Evolutionary conservation across 257 asterid species (phyloP).

Genomic region (Misopates orontium): DNA sequence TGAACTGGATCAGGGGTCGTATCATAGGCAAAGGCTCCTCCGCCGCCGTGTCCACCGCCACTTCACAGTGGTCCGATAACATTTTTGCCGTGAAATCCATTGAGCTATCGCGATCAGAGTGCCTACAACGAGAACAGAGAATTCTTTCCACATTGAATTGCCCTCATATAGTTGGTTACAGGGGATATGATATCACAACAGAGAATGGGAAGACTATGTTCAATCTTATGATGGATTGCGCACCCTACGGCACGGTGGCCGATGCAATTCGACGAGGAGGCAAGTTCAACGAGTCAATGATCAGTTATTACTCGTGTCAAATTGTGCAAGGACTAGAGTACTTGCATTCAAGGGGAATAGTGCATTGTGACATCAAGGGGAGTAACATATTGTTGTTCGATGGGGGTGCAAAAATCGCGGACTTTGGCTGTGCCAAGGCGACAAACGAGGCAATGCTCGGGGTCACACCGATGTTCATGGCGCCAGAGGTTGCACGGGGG

Average conservation of each 20-base stretch:
- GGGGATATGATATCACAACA: slow-evolving; percentile 43
- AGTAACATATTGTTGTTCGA: slow-evolving; percentile 51
- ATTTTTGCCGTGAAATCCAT: slow-evolving; percentile 66
- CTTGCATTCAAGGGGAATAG: slow-evolving; percentile 61
- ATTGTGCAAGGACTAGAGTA: slow-evolving; percentile 56
- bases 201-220: slow-evolving; percentile 39
- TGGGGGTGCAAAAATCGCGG: slow-evolving; percentile 51
- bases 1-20: slow-evolving; percentile 81
- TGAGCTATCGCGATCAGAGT: slow-evolving; percentile 45
- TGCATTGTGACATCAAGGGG: slow-evolving; percentile 79
- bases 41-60: slow-evolving; percentile 62
- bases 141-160: slow-evolving; percentile 44
- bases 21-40: slow-evolving; percentile 69
- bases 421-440: slow-evolving; percentile 72
- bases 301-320: slow-evolving; percentile 39
- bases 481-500: slow-evolving; percentile 78
- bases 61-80: slow-evolving; percentile 28
- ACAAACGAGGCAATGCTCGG: slow-evolving; percentile 36
- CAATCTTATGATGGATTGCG: slow-evolving; percentile 62
- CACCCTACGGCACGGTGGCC: slow-evolving; percentile 43
- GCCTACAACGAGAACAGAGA: slow-evolving; percentile 48
- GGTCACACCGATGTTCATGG: slow-evolving; percentile 81
- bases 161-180: slow-evolving; percentile 49
- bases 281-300: slow-evolving; percentile 37
- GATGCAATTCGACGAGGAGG: slow-evolving; percentile 41